phyloP scores from a whole-genome alignment of 2,329 filamentous ascomycete genomes.

The Laburnicola sp. region DNA sequence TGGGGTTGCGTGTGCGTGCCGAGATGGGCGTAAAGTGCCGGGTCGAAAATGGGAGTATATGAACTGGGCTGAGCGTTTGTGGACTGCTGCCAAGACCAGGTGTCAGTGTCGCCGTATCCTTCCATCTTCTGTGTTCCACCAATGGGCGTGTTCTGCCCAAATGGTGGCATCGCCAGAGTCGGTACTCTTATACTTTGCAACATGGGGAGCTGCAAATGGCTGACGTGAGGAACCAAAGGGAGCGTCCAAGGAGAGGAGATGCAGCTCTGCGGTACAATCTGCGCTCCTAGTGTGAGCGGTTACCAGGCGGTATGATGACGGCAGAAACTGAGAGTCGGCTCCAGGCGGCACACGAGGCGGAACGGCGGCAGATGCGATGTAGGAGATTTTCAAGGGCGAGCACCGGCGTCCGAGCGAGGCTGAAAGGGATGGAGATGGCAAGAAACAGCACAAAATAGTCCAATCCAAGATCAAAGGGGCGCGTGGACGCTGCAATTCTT shows the following conservation, averaged over 20 bases:
- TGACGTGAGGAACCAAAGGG: constrained; percentile 5
- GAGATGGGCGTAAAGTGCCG: constrained; percentile 35
- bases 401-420: not conserved
- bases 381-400: not conserved
- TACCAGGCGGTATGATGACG: constrained; percentile 1
- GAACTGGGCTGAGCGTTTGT: constrained; percentile 27
- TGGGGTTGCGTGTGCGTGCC: constrained; percentile 25
- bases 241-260: constrained; percentile 1
- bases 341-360: not conserved
- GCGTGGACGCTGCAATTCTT: not conserved
- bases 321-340: not conserved
- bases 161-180: constrained; percentile 42
- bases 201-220: constrained; percentile 30
- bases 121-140: constrained; percentile 40
- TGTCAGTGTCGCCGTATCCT: constrained; percentile 35
- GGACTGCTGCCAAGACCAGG: constrained; percentile 38
- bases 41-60: constrained; percentile 36
- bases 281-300: not conserved
- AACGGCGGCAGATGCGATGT: not conserved
- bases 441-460: not conserved
- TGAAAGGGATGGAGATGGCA: not conserved
- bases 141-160: constrained; percentile 40
- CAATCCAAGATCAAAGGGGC: not conserved
- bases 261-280: not conserved
- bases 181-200: constrained; percentile 43